Base-by-base conservation (phyloP, 2,329 filamentous ascomycete species). In the Capronia americana region DNA sequence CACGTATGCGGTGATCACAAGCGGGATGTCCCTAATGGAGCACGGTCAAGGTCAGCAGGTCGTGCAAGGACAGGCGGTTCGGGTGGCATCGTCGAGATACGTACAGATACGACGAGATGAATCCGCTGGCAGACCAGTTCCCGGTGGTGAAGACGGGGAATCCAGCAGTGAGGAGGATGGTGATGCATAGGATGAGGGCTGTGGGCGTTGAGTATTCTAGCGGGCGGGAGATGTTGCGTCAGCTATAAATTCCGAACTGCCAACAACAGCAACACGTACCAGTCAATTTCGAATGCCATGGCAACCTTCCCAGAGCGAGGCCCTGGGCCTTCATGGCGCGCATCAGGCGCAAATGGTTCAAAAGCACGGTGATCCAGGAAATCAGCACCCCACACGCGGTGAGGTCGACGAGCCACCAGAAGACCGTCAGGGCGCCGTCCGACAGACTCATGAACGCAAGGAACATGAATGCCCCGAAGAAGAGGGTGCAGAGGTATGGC, bases 121-220 rank as follows among this genome's bases (percentile, higher is more conserved):
- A 90, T 1, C 77, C 79, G 23, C 82, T 82, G 0, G 85, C 73
- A 63, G 84, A 79, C 86, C 87, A 89, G 64, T 86, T 84, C 2
- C 87, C 87, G 41, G 77, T 77, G 1, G 86, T 87, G 65, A 90
- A 90, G 3, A 87, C 85, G 1, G 79, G 67, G 70, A 92, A 92
- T 0, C 90, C 90, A 44, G 87, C 86, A 3, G 90, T 92, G 48
- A 92, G 80, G 3, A 93, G 78, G 66, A 92, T 88, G 48, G 90
- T 76, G 30, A 88, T 79, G 73, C 84, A 86, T 69, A 88, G 85
- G 67, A 81, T 74, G 4, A 93, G 80, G 0, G 86, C 85, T 8
- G 80, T 77, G 70, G 83, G 88, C 0, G 90, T 90, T 12, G 83
- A 85, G 70, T 87, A 88, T 12, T 82, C 85, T 88, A 62, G 7